Base-by-base conservation (phyloP, 441 rosid species). In the Francoa sonchifolia region DNA sequence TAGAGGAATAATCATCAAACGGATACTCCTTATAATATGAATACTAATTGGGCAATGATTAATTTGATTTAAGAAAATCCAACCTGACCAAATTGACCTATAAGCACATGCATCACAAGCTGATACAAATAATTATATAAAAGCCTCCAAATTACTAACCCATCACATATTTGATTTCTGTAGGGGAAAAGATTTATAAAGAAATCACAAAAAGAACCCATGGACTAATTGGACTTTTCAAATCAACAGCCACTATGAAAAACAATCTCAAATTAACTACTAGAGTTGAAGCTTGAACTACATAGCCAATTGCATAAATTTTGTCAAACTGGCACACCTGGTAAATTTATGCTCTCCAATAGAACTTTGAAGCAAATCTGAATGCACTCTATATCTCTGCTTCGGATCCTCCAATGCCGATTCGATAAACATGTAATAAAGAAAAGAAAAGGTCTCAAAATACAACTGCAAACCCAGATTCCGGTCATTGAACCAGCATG, bases 381-480 rank as follows among this genome's bases (percentile, higher is more conserved):
- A 56, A 74, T 71, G 58, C 86, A 87, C 12, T 55, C 60, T 20
- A 62, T 38, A 54, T 81, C 92, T 50, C 74, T 59, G 51, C 55
- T 12, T 40, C 31, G 54, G 37, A 75, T 73, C 61, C 55, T 71
- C 46, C 45, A 54, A 51, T 27, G 69, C 20, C 57, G 71, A 42
- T 39, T 49, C n/a, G 81, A 87, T 51, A 87, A 71, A 57, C 71
- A 34, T 30, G 52, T 39, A 43, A 68, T 52, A 50, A 80, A 83
- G 76, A 83, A 79, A 54, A 87, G 73, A 50, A 92, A 92, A 39
- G 94, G 92, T 54, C 84, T 72, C 75, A 81, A 65, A 31, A 87
- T 61, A 39, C 63, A 37, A 51, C 49, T 65, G 39, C 95, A 83
- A 40, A 90, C 63, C 82, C 86, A 87, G 37, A 48, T 44, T 22